Conservation (phyloP, 495 filamentous ascomycete species). For the Penicillium crystallinum region DNA sequence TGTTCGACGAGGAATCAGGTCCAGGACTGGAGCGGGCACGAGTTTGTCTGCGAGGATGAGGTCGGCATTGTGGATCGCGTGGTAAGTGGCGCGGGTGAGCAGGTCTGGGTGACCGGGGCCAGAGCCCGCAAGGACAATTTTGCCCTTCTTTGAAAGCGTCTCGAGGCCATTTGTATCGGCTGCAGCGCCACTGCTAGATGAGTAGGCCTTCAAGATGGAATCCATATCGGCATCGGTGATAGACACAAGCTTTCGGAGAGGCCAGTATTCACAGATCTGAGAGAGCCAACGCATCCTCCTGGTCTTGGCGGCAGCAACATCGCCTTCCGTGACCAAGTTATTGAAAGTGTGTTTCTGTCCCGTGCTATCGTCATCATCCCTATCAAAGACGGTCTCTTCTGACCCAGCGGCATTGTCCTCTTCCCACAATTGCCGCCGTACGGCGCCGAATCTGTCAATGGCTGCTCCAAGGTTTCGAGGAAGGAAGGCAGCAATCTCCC, state of each 20-base stretch:
- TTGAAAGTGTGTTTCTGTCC: slow-evolving; percentile 91
- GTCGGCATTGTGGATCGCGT: slow-evolving; percentile 78
- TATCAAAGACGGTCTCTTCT: slow-evolving; percentile 39
- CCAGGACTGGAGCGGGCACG: slow-evolving; percentile 79
- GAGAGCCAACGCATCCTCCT: slow-evolving; percentile 87
- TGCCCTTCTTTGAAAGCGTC: slow-evolving; percentile 40
- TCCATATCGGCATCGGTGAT: slow-evolving; percentile 78
- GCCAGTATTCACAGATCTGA: slow-evolving; percentile 99
- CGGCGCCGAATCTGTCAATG: slow-evolving; percentile 70
- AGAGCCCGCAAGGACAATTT: slow-evolving; percentile 85
- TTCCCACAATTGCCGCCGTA: slow-evolving; percentile 71
- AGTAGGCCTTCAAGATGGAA: slow-evolving; percentile 63
- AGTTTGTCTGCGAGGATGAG: slow-evolving; percentile 94
- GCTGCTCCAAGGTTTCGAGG: slow-evolving; percentile 79
- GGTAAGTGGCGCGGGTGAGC: slow-evolving; percentile 81
- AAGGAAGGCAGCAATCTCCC: slow-evolving; percentile 77
- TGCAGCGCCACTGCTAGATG: slow-evolving; percentile 23
- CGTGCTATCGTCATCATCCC: slow-evolving; percentile 72
- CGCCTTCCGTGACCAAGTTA: slow-evolving; percentile 65
- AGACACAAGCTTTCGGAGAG: slow-evolving; percentile 69
- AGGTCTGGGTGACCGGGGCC: slow-evolving; percentile 91
- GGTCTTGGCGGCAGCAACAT: slow-evolving; percentile 67
- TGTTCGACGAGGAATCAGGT: slow-evolving; percentile 84
- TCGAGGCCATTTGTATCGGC: slow-evolving; percentile 16
- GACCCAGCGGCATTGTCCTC: slow-evolving; percentile 61